These are phyloP conservation scores for Trifolium repens DNA, from an alignment of 306 rosid genomes.

Conservation along the genomic window DNA sequence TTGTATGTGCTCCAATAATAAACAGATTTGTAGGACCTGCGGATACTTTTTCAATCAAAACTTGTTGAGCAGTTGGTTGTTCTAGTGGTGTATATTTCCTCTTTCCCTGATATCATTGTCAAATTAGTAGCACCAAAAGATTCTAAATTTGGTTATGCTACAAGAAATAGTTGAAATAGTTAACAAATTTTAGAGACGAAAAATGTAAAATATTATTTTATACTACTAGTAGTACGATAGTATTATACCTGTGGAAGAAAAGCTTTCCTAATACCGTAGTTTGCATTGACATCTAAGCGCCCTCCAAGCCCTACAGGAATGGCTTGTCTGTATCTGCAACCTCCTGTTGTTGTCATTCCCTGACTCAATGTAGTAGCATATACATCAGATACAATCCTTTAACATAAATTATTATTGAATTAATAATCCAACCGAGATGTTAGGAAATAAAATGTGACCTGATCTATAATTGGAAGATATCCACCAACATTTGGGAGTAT, in stretches of 20 bases:
- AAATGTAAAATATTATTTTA: too few species aligned
- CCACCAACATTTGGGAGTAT: conserved; percentile 84
- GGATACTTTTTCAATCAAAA: conserved; percentile 82
- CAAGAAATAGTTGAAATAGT: not conserved
- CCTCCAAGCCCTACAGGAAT: conserved; percentile 84
- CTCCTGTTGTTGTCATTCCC: conserved; percentile 74
- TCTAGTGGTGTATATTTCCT: conserved; percentile 70
- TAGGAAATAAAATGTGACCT: conserved; percentile 20
- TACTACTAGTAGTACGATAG: too few species aligned
- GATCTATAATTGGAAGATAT: conserved; percentile 84
- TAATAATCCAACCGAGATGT: too few species aligned
- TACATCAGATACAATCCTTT: too few species aligned
- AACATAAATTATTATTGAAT: too few species aligned
- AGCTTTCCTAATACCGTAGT: conserved; percentile 71
- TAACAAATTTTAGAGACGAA: too few species aligned
- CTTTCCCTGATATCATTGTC: conserved; percentile 59
- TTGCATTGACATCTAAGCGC: conserved; percentile 74
- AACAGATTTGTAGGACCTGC: conserved; percentile 71
- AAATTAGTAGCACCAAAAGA: conserved; percentile 24
- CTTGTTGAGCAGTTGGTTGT: conserved; percentile 85
- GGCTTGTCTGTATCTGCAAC: conserved; percentile 75
- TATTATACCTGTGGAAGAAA: conserved; percentile 78
- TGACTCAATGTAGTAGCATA: conserved; percentile 32
- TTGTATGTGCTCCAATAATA: conserved; percentile 75
- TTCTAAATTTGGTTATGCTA: too few species aligned